Evolutionary conservation across 2,329 filamentous ascomycete genomes (phyloP).

Genomic region (Fusarium armeniacum): DNA sequence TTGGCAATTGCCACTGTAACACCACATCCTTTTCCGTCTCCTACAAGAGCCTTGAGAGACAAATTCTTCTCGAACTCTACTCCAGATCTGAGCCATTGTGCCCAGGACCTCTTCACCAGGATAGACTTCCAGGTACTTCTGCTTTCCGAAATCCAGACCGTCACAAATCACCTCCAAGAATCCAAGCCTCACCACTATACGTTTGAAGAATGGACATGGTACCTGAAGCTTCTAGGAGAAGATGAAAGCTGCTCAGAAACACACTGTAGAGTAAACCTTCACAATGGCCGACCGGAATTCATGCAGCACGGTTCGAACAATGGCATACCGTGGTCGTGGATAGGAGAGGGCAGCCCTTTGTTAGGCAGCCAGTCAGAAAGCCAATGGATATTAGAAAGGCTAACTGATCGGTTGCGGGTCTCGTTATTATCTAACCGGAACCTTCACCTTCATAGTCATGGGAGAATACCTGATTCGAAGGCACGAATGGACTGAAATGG

Average conservation of each 20-base stretch:
- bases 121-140: background rate
- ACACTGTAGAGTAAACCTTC: background rate
- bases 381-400: conserved; percentile 1
- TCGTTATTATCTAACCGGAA: background rate
- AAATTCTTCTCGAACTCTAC: background rate
- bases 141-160: background rate
- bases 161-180: background rate
- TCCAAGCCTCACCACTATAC: background rate
- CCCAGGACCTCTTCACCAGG: no score
- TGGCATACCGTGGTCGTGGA: conserved; percentile 1
- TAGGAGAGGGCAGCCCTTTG: conserved; percentile 1
- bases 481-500: background rate
- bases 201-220: conserved; percentile 11
- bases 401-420: background rate
- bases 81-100: no score
- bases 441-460: background rate
- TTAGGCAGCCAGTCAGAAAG: background rate
- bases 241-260: background rate
- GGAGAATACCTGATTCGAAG: background rate
- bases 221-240: conserved; percentile 10
- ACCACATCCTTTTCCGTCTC: background rate
- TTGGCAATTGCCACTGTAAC: no score
- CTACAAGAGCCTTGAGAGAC: no score
- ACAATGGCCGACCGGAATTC: background rate
- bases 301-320: background rate